Evolutionary conservation across 2,329 filamentous ascomycete genomes (phyloP).

Genomic region (Lachnellula subtilissima): DNA sequence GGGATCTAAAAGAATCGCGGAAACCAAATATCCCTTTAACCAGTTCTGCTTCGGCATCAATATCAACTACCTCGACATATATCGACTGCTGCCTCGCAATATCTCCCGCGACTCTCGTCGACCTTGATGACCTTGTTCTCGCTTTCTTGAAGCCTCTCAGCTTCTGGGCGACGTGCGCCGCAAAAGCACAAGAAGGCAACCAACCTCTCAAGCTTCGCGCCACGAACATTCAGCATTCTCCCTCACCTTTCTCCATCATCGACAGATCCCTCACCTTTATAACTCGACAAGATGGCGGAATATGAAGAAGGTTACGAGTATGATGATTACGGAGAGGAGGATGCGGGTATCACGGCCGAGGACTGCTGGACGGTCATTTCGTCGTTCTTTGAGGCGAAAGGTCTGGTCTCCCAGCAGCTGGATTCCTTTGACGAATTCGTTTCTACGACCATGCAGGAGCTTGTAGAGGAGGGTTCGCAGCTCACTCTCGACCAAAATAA

Average conservation of each 20-base stretch:
- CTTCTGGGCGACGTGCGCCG: slow-evolving; percentile 14
- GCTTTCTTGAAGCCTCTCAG: slow-evolving; percentile 13
- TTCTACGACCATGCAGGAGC: slow-evolving; percentile 85
- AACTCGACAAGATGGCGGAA: slow-evolving; percentile 28
- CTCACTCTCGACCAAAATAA: slow-evolving; percentile 93
- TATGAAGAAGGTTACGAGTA: slow-evolving; percentile 57
- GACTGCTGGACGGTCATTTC: slow-evolving; percentile 98
- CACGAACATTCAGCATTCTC: slow-evolving; percentile 1
- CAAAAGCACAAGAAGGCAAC: slow-evolving; percentile 10
- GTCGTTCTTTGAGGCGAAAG: slow-evolving; percentile 93
- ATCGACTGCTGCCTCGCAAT: background rate
- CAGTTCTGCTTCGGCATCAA: background rate
- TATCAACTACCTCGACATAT: background rate
- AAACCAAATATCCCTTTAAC: background rate
- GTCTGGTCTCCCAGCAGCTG: slow-evolving; percentile 93
- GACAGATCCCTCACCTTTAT: background rate
- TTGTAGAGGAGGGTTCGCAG: slow-evolving; percentile 86
- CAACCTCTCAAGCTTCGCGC: slow-evolving; percentile 11
- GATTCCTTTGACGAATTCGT: slow-evolving; percentile 99
- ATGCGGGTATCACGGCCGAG: slow-evolving; percentile 79
- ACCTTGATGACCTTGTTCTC: slow-evolving; percentile 15
- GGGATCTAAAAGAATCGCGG: background rate
- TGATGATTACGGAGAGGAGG: slow-evolving; percentile 64
- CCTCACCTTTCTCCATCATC: background rate
- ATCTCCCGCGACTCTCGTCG: slow-evolving; percentile 1